phyloP scores from a whole-genome alignment of 768 basidiomycete genomes.

The Russula griseocarnosa region DNA sequence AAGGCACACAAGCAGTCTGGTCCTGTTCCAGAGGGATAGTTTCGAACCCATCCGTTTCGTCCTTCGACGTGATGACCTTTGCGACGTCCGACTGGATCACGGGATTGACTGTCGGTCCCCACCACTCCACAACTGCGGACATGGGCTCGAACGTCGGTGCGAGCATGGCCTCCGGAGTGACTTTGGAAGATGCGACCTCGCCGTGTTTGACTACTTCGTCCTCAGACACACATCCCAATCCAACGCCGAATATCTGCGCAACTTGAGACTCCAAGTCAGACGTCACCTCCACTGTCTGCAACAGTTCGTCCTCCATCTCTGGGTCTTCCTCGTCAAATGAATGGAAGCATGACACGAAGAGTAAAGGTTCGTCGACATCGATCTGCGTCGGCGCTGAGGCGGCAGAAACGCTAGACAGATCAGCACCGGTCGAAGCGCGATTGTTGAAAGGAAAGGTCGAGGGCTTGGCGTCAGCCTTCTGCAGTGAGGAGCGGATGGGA shows the following conservation, averaged over 20 bases:
- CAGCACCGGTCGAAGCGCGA: background rate
- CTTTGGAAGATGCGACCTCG: background rate
- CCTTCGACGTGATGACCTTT: background rate
- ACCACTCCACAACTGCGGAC: slow-evolving; percentile 14
- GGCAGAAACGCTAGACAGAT: background rate
- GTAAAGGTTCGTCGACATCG: slow-evolving; percentile 3
- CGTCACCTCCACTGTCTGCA: background rate
- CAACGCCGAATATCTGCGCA: background rate
- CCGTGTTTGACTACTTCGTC: background rate
- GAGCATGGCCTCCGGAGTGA: background rate
- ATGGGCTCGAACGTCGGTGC: slow-evolving; percentile 1
- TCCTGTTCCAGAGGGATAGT: background rate
- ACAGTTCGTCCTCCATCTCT: background rate
- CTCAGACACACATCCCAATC: slow-evolving; percentile 1
- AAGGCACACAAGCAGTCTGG: too few species aligned
- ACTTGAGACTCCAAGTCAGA: slow-evolving; percentile 7
- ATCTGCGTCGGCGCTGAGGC: background rate
- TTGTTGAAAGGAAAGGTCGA: background rate
- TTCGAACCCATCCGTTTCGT: background rate
- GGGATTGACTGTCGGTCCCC: background rate
- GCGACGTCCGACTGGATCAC: background rate
- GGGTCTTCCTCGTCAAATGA: slow-evolving; percentile 13
- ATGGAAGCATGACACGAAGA: slow-evolving; percentile 11
- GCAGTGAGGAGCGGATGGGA: background rate
- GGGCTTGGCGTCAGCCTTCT: background rate